These are phyloP conservation scores for Pseudovirgaria hyperparasitica DNA, from an alignment of 2,329 filamentous ascomycete species.

Conservation along the genomic window DNA sequence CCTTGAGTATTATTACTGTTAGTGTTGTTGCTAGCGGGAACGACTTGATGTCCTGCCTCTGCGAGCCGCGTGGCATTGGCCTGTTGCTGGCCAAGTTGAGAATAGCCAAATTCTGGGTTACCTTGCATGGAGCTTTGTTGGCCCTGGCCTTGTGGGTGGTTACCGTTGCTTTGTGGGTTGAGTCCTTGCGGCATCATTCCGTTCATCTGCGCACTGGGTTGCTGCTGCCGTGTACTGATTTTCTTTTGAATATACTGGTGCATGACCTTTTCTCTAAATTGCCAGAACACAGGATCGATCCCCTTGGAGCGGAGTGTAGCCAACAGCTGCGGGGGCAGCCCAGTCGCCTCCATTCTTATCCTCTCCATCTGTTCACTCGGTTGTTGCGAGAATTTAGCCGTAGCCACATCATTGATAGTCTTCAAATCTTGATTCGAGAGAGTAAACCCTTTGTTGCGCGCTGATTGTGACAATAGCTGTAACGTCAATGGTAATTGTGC, in stretches of 20 bases:
- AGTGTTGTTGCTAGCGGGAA: constrained; percentile 48
- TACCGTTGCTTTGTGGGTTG: constrained; percentile 11
- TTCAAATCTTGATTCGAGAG: constrained; percentile 12
- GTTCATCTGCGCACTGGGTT: constrained; percentile 5
- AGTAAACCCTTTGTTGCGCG: constrained; percentile 9
- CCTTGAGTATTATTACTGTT: constrained; percentile 16
- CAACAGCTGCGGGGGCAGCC: constrained; percentile 34
- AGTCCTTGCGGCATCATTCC: constrained; percentile 22
- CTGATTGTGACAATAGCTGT: constrained; percentile 6
- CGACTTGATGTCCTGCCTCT: constrained; percentile 49
- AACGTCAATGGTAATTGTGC: constrained; percentile 9
- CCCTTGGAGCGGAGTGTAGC: constrained; percentile 31
- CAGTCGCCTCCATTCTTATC: constrained; percentile 27
- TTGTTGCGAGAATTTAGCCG: constrained; percentile 32
- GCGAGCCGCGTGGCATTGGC: constrained; percentile 48
- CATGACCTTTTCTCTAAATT: constrained; percentile 37
- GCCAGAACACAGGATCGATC: constrained; percentile 37
- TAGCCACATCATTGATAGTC: constrained; percentile 32
- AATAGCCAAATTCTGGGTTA: constrained; percentile 32
- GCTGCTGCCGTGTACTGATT: not conserved
- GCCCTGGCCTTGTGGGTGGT: constrained; percentile 14
- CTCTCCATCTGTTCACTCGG: constrained; percentile 37
- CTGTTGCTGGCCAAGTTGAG: constrained; percentile 47
- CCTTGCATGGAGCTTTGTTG: constrained; percentile 18
- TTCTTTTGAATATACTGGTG: constrained; percentile 9